Percentiles rank a stretch among this genome's conserved stretches.
Evolutionary conservation across 169 alveolate species (phyloP).

Genomic region (Plasmodium cynomolgi): DNA sequence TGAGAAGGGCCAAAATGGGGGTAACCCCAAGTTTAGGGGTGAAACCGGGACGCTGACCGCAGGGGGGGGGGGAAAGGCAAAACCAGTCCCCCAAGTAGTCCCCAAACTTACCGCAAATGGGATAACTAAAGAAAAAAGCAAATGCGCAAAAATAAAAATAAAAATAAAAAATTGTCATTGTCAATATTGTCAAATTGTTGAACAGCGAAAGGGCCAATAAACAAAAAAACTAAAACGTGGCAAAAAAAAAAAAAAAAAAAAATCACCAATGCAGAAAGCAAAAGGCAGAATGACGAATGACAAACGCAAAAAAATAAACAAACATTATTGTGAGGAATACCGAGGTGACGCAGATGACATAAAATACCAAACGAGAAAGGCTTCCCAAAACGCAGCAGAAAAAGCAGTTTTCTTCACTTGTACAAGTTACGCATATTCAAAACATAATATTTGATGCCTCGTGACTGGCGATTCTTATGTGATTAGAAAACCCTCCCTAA

Average conservation of each 20-base stretch:
- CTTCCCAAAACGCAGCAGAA: background rate
- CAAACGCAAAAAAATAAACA: background rate
- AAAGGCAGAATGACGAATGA: background rate
- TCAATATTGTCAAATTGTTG: background rate
- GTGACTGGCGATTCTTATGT: background rate
- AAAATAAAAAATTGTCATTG: background rate
- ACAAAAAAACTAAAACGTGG: background rate
- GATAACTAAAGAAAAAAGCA: background rate
- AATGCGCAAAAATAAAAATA: background rate
- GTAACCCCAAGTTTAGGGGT: background rate
- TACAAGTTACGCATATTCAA: background rate
- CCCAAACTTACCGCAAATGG: background rate
- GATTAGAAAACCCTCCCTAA: background rate
- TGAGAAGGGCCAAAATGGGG: background rate
- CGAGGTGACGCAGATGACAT: background rate
- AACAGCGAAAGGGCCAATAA: background rate
- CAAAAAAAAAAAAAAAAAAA: background rate
- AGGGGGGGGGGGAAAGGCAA: background rate
- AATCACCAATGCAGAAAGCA: background rate
- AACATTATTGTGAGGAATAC: background rate
- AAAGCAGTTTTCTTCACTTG: background rate
- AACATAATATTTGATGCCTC: background rate
- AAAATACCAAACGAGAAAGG: background rate
- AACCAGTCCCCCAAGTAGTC: background rate
- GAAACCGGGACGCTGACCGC: background rate